Evolutionary conservation across 2,329 filamentous ascomycete species (phyloP), one percentile per base, ranked within the genome.

Genomic region (Alternaria alternata): DNA sequence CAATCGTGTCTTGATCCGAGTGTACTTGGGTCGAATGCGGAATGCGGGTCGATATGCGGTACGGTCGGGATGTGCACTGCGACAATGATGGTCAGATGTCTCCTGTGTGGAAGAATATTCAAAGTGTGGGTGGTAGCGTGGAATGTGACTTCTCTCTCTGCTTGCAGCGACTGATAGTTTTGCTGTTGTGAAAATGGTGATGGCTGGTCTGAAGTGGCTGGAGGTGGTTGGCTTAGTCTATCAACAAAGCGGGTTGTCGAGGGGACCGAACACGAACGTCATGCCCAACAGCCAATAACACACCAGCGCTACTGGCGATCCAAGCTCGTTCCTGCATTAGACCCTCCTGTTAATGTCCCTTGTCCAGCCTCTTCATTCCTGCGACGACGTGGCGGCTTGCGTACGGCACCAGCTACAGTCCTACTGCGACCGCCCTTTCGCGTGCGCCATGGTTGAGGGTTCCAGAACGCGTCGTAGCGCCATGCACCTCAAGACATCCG

Each of bases 111-210:
- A 67, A 60, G 59, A 63, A 66, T 53, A 58, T 65, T 58, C 62
- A 65, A 61, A 61, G 63, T 61, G 62, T 70, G 72, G 71, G 63
- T 75, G 72, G 75, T 75, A 73, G 75, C 71, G 74, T 75, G 72
- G 73, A 69, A 64, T 71, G 68, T 62, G 67, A 58, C 56, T 65
- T 72, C 63, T 67, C 62, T 67, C 63, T 71, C 64, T 70, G 63
- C 61, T 59, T 72, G 71, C 69, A 72, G 67, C 61, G 59, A 58
- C 59, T 49, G 62, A 57, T 65, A 70, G 66, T 75, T 78, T 77
- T 76, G 73, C 65, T 72, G 65, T 65, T 61, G 62, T 54, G 57
- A 62, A 75, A 75, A 71, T 69, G 60, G 48, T 72, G 75, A 73
- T 49, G 74, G 74, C 73, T 77, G 74, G 75, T 57, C 34, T 38